These are phyloP conservation scores for Penicillium parvum DNA, from an alignment of 495 filamentous ascomycete genomes.

Conservation along the genomic window DNA sequence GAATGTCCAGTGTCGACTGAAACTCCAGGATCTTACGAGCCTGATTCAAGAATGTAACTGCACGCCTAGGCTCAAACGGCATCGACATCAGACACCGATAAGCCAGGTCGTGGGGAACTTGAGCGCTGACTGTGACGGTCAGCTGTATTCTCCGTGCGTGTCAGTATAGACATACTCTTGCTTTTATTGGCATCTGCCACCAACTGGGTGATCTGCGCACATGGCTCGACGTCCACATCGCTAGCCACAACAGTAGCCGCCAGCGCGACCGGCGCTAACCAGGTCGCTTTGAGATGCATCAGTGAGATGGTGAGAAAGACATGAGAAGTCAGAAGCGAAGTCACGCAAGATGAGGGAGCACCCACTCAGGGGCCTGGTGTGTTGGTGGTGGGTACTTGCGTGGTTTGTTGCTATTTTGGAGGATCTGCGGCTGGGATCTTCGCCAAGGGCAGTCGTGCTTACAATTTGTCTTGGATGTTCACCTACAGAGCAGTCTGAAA, in stretches of 20 bases:
- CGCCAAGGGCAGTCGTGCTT: conserved; percentile 16
- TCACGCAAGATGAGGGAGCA: conserved; percentile 5
- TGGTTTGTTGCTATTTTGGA: conserved; percentile 18
- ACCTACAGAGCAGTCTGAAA: too few relatives aligned
- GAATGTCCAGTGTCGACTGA: conserved; percentile 51
- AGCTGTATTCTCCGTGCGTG: background rate
- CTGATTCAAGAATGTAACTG: conserved; percentile 48
- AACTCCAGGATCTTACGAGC: conserved; percentile 54
- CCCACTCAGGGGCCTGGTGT: conserved; percentile 24
- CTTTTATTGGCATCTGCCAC: conserved; percentile 15
- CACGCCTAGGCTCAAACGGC: conserved; percentile 51
- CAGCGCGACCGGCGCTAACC: conserved; percentile 13
- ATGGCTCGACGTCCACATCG: conserved; percentile 22
- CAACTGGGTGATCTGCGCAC: conserved; percentile 21
- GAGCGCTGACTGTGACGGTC: conserved; percentile 16
- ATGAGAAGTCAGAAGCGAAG: conserved; percentile 2
- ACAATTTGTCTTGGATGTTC: conserved; percentile 7
- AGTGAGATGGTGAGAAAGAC: conserved; percentile 4
- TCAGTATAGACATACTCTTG: conserved; percentile 11
- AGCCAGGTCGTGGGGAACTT: conserved; percentile 28
- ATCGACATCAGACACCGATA: conserved; percentile 52
- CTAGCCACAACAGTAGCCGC: conserved; percentile 10
- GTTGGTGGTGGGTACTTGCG: conserved; percentile 23
- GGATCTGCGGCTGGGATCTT: conserved; percentile 17
- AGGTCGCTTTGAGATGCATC: conserved; percentile 16